Percentiles rank a stretch among this genome's conserved stretches.
These are phyloP conservation scores for Celoporthe dispersa DNA, from an alignment of 2,329 filamentous ascomycete species.

Conservation along the genomic window DNA sequence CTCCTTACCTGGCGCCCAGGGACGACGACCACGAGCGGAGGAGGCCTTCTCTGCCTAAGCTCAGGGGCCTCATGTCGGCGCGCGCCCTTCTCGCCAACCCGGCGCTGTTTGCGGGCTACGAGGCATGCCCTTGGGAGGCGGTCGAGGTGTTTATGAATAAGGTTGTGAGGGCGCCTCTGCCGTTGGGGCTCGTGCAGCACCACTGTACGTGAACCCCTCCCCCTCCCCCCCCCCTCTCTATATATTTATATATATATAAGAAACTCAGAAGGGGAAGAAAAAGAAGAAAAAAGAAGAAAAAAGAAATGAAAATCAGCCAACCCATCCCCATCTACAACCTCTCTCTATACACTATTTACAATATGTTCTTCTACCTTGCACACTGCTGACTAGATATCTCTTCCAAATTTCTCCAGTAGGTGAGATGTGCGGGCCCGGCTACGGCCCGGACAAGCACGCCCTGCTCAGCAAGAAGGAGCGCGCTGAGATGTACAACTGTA, in stretches of 20 bases:
- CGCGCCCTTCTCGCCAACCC: constrained; percentile 71
- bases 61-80: constrained; percentile 71
- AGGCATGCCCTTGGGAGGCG: constrained; percentile 64
- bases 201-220: constrained; percentile 45
- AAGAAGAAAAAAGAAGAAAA: too few species aligned
- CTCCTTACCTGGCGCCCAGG: constrained; percentile 36
- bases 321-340: background rate
- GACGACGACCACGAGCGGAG: constrained; percentile 36
- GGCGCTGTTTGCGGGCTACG: constrained; percentile 63
- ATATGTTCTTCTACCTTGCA: background rate
- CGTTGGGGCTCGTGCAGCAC: constrained; percentile 66
- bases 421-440: constrained; percentile 67
- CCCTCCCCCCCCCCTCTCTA: too few species aligned
- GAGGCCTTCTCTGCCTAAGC: constrained; percentile 45
- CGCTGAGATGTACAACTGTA: constrained; percentile 51
- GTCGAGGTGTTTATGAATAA: constrained; percentile 66
- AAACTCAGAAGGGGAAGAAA: too few species aligned
- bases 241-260: too few species aligned
- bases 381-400: background rate
- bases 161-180: constrained; percentile 60
- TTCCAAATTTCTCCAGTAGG: constrained; percentile 42
- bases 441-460: constrained; percentile 55
- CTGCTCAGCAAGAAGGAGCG: constrained; percentile 63
- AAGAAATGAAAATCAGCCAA: too few species aligned
- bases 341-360: background rate